Evolutionary conservation across 257 asterid species (phyloP).

Genomic region (Solanum rostratum): DNA sequence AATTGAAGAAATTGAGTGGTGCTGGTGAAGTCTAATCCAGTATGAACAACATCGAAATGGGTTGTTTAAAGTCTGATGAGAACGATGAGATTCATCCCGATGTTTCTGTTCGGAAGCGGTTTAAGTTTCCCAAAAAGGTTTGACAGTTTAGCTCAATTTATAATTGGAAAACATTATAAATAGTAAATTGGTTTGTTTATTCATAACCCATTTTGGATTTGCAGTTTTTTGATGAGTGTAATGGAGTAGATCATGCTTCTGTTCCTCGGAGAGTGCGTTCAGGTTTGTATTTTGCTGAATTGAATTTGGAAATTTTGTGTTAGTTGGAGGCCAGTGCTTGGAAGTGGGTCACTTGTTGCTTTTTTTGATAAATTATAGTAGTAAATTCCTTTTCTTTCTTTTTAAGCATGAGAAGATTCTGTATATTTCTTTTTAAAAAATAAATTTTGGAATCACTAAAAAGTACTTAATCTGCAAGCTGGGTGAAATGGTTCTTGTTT

Average conservation of each 20-base stretch:
- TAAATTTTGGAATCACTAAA: background rate
- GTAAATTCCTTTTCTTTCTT: slow-evolving; percentile 1
- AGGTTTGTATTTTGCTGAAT: slow-evolving; percentile 29
- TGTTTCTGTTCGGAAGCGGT: slow-evolving; percentile 12
- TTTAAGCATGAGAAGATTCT: background rate
- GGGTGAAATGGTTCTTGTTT: background rate
- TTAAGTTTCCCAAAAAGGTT: slow-evolving; percentile 45
- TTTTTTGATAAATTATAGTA: background rate
- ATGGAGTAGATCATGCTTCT: slow-evolving; percentile 31
- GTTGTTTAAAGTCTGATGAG: slow-evolving; percentile 32
- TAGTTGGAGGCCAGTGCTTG: background rate
- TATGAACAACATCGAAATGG: slow-evolving; percentile 27
- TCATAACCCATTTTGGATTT: background rate
- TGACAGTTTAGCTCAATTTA: background rate
- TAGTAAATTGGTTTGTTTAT: background rate
- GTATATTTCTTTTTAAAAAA: background rate
- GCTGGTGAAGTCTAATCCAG: background rate
- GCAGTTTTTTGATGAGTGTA: slow-evolving; percentile 54
- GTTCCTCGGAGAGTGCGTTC: slow-evolving; percentile 80
- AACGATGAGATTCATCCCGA: slow-evolving; percentile 38
- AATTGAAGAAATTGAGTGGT: background rate
- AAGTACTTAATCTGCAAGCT: background rate
- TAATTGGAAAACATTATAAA: background rate
- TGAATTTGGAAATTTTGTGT: slow-evolving; percentile 3
- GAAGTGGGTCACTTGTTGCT: background rate